Percentiles rank a stretch among this genome's conserved stretches.
These are phyloP conservation scores for Ganoderma lucidum DNA, from an alignment of 1,284 basidiomycete genomes.

Conservation along the genomic window DNA sequence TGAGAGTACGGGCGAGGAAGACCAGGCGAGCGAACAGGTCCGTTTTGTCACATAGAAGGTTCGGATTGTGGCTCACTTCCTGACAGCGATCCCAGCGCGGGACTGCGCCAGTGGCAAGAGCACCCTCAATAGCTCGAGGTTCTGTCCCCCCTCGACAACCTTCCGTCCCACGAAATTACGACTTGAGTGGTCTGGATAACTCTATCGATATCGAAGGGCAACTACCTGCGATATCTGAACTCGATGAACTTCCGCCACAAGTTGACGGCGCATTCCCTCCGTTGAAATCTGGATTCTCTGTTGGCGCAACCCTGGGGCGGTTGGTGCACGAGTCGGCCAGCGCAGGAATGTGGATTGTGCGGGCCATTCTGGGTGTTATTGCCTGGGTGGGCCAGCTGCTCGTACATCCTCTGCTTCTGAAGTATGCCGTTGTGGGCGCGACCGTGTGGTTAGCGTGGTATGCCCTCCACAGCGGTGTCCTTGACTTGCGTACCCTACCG, in stretches of 20 bases:
- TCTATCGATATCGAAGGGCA: conserved; percentile 57
- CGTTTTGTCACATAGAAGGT: conserved; percentile 13
- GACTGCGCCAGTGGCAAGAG: conserved; percentile 28
- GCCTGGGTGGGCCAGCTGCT: conserved; percentile 51
- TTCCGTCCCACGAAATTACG: conserved; percentile 37
- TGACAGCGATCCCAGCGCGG: conserved; percentile 36
- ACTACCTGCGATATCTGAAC: conserved; percentile 67
- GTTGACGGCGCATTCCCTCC: conserved; percentile 42
- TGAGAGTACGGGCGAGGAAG: conserved; percentile 52
- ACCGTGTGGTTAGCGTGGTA: conserved; percentile 54
- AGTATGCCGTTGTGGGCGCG: conserved; percentile 51
- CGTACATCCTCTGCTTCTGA: conserved; percentile 53
- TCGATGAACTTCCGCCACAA: conserved; percentile 46
- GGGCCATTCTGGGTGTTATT: conserved; percentile 36
- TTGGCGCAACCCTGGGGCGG: conserved; percentile 55
- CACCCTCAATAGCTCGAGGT: conserved; percentile 42
- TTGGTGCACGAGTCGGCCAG: conserved; percentile 48
- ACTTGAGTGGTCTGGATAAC: conserved; percentile 43
- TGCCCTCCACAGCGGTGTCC: conserved; percentile 45
- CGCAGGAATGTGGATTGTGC: conserved; percentile 39
- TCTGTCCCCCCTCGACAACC: conserved; percentile 45
- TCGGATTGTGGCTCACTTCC: neutral
- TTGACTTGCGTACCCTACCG: conserved; percentile 45
- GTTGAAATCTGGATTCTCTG: conserved; percentile 45
- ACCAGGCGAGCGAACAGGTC: conserved; percentile 45